These are phyloP conservation scores for Gossypium turneri DNA, from an alignment of 345 rosid genomes.

Conservation along the genomic window DNA sequence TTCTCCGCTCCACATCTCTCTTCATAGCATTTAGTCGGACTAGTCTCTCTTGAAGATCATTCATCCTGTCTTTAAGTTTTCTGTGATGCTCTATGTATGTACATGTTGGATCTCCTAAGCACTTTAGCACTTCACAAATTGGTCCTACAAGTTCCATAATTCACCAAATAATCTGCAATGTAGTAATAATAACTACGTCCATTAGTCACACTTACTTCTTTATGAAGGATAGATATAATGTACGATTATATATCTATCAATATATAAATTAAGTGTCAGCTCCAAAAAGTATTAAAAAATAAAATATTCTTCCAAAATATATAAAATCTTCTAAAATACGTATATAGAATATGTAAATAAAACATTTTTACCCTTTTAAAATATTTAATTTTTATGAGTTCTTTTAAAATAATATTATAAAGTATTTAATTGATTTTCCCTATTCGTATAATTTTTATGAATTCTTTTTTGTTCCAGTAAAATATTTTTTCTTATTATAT, in stretches of 20 bases:
- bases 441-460: too few relatives aligned
- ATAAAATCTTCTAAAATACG: too few relatives aligned
- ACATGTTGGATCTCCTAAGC: neutral
- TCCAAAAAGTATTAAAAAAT: too few relatives aligned
- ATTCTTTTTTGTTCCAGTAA: too few relatives aligned
- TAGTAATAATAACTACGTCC: neutral
- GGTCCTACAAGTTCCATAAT: slow-evolving; percentile 3
- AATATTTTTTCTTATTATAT: too few relatives aligned
- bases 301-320: too few relatives aligned
- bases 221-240: neutral
- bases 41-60: neutral
- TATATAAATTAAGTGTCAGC: too few relatives aligned
- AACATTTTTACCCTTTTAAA: too few relatives aligned
- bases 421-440: too few relatives aligned
- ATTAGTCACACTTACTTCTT: neutral
- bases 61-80: slow-evolving; percentile 3
- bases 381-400: too few relatives aligned
- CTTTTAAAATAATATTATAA: too few relatives aligned
- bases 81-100: neutral
- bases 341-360: too few relatives aligned
- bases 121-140: neutral
- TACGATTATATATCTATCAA: neutral
- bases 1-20: neutral
- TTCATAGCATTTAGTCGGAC: neutral
- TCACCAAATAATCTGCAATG: neutral